Conservation (phyloP, 805 yeast genomes). For the Candida gorgasii region DNA sequence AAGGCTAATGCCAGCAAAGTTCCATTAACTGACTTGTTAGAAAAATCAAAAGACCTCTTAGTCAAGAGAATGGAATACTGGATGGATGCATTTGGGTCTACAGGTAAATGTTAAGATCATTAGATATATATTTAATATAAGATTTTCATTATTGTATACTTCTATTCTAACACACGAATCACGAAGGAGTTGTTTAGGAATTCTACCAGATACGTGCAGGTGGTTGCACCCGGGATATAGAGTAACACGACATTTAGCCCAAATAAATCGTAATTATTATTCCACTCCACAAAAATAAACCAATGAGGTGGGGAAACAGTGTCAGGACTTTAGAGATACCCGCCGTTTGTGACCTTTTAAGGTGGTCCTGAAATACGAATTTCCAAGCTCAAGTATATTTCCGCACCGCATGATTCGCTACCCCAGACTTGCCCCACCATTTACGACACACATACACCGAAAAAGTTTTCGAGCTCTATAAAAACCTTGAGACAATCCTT, state of each 20-base stretch:
- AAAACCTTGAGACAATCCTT: background rate
- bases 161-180: too few relatives aligned
- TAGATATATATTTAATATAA: background rate
- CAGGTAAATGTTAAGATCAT: conserved; percentile 22
- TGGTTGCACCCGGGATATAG: too few relatives aligned
- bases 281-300: background rate
- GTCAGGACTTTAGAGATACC: background rate
- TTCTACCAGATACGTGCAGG: too few relatives aligned
- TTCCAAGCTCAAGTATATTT: background rate
- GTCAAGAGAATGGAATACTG: conserved; percentile 26
- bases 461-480: background rate
- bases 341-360: background rate
- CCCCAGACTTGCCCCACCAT: conserved; percentile 2
- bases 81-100: conserved; percentile 28
- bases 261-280: background rate
- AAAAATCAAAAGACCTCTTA: conserved; percentile 22
- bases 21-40: conserved; percentile 27
- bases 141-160: too few relatives aligned
- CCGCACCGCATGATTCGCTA: background rate
- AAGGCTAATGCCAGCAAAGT: conserved; percentile 20
- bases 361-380: background rate
- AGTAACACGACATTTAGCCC: background rate
- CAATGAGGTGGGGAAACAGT: background rate
- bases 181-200: too few relatives aligned
- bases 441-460: background rate